A percentile compares a stretch with the other conserved stretches of the same genome.
Conservation (phyloP, 805 yeast genomes). For the Candida fluviatilis region DNA sequence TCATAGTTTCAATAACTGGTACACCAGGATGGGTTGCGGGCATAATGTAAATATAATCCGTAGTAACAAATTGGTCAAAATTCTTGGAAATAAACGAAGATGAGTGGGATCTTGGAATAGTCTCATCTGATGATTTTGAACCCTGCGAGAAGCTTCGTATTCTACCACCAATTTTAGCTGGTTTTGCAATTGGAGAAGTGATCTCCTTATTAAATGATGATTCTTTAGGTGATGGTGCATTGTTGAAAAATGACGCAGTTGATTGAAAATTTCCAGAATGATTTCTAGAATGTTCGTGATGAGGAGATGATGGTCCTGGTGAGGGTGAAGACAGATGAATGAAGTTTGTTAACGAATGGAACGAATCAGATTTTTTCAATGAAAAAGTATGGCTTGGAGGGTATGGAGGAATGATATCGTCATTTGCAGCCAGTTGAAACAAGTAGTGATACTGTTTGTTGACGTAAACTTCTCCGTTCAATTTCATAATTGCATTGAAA, state of each 20-base stretch:
- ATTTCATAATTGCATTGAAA: constrained; percentile 50
- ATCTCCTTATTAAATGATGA: constrained; percentile 4
- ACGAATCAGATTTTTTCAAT: not conserved
- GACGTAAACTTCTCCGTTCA: constrained; percentile 51
- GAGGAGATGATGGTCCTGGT: not conserved
- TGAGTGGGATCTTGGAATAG: constrained; percentile 1
- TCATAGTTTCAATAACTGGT: constrained; percentile 66
- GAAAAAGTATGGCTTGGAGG: not conserved
- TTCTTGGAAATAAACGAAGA: constrained; percentile 26
- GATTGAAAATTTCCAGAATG: constrained; percentile 18
- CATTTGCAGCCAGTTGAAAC: constrained; percentile 16
- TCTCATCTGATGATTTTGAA: not conserved
- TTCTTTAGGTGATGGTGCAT: constrained; percentile 14
- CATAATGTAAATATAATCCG: constrained; percentile 56
- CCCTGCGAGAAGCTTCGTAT: not conserved
- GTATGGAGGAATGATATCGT: not conserved
- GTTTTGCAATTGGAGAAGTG: not conserved
- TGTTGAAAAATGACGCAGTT: constrained; percentile 26
- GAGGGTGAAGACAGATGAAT: constrained; percentile 5
- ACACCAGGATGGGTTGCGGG: constrained; percentile 75
- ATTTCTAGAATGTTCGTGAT: constrained; percentile 15
- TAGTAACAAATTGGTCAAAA: constrained; percentile 23
- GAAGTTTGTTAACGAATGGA: constrained; percentile 1
- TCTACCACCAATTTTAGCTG: constrained; percentile 1
- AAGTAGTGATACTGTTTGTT: constrained; percentile 36